These are phyloP conservation scores for Pythium guiyangense DNA, from an alignment of 352 stramenopile species.

Conservation along the genomic window DNA sequence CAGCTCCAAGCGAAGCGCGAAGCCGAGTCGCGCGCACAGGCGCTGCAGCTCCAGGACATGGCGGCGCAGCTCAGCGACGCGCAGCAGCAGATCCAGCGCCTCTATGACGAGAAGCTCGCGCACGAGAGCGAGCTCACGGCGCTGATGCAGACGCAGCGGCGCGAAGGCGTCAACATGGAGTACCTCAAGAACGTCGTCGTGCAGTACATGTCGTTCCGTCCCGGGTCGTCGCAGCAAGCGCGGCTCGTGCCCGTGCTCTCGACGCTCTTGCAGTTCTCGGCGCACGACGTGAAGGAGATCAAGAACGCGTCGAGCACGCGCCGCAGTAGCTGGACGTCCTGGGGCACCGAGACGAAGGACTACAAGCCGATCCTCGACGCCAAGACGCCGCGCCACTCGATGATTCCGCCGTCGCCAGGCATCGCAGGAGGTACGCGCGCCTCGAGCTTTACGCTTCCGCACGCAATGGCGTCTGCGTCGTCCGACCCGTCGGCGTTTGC, in stretches of 20 bases:
- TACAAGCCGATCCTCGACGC: slow-evolving; percentile 63
- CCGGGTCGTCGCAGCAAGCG: slow-evolving; percentile 71
- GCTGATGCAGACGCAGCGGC: slow-evolving; percentile 76
- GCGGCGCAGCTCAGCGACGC: slow-evolving; percentile 36
- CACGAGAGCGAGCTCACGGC: slow-evolving; percentile 68
- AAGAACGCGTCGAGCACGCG: slow-evolving; percentile 44
- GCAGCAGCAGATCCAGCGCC: slow-evolving; percentile 39
- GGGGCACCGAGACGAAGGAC: slow-evolving; percentile 43
- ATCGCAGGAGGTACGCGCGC: slow-evolving; percentile 18
- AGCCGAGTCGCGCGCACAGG: slow-evolving; percentile 52
- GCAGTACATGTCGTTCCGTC: slow-evolving; percentile 88
- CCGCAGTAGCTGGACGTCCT: slow-evolving; percentile 73
- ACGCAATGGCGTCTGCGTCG: slow-evolving; percentile 25
- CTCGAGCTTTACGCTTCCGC: slow-evolving; percentile 56
- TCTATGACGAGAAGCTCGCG: slow-evolving; percentile 49
- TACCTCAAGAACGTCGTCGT: slow-evolving; percentile 91
- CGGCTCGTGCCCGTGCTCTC: slow-evolving; percentile 78
- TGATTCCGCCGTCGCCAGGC: slow-evolving; percentile 13
- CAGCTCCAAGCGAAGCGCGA: slow-evolving; percentile 83
- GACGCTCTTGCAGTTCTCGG: slow-evolving; percentile 82
- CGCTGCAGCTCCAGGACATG: slow-evolving; percentile 48
- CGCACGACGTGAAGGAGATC: slow-evolving; percentile 72
- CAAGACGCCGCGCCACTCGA: slow-evolving; percentile 25
- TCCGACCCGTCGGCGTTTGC: slow-evolving; percentile 27
- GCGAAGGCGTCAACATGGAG: slow-evolving; percentile 87